Evolutionary conservation across 1,284 basidiomycete species (phyloP), one percentile per base, ranked within the genome.

Genomic region (Earliella scabrosa): DNA sequence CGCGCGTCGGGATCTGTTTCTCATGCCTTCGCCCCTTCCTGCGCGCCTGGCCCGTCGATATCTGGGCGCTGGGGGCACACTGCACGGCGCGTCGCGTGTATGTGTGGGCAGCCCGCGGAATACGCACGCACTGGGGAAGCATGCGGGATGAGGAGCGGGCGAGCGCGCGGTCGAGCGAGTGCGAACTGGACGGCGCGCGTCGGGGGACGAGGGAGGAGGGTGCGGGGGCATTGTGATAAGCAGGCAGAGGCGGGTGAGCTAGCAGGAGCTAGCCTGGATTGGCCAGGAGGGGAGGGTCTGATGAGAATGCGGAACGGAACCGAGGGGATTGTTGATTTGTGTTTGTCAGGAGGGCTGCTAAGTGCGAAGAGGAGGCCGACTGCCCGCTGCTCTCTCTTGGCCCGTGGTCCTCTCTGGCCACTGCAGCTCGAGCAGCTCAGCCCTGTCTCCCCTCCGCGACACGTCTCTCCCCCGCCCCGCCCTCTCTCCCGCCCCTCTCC

Each of bases 401-500:
- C 45, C 35, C 52, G 9, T 38, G 39, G 52, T 50, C 49, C 56
- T 51, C 60, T 46, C 56, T 40, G 51, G 43, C 50, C 48, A 45
- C 48, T 40, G 45, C n/a, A n/a, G n/a, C 49, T 38, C 55, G 34
- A 21, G 0, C 36, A 31, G 29, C 32, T 36, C 51, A 38, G 54
- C 27, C 56, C 55, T 48, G 46, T 54, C 47, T 56, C 44, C 51
- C 58, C 57, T 49, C 59, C 57, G 48, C 66, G 58, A 61, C 62
- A 58, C 60, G 51, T 59, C 55, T 58, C 44, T 58, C 56, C 52
- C 43, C 44, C 49, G 46, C 50, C 34, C 34, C 46, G 54, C 26
- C 50, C 29, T 50, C 54, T 39, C 35, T 35, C 54, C 58, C 56
- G n/a, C 20, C 38, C 34, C 35, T 26, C 43, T 2, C 18, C 11